A percentile compares a stretch with the other conserved stretches of the same genome.
phyloP scores from a whole-genome alignment of 371 early-diverging fungal species.

The Rhizopus stolonifer region DNA sequence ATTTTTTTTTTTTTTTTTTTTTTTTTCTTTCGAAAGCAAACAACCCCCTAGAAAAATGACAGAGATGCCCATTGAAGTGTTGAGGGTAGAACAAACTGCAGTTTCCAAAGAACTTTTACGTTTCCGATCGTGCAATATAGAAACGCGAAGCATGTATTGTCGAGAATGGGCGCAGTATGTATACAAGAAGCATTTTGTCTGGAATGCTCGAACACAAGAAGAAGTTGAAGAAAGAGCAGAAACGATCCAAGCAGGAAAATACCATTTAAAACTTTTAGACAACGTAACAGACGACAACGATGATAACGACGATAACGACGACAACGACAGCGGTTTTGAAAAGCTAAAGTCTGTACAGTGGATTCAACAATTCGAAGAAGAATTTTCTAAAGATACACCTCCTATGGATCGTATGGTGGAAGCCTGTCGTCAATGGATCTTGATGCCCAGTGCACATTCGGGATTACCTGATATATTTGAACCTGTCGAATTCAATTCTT shows the following conservation, averaged over 20 bases:
- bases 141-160: slow-evolving; percentile 74
- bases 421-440: slow-evolving; percentile 42
- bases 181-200: slow-evolving; percentile 69
- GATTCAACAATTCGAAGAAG: slow-evolving; percentile 14
- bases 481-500: slow-evolving; percentile 58
- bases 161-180: slow-evolving; percentile 85
- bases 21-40: slow-evolving; percentile 12
- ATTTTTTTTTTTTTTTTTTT: slow-evolving; percentile 7
- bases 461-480: slow-evolving; percentile 44
- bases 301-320: slow-evolving; percentile 3
- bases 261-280: slow-evolving; percentile 27
- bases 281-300: slow-evolving; percentile 14
- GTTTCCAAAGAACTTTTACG: slow-evolving; percentile 73
- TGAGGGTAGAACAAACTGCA: slow-evolving; percentile 44
- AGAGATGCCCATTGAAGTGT: slow-evolving; percentile 42
- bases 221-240: slow-evolving; percentile 27
- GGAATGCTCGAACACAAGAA: slow-evolving; percentile 50
- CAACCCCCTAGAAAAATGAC: too few relatives aligned
- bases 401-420: slow-evolving; percentile 10
- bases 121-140: slow-evolving; percentile 75
- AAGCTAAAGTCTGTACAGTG: slow-evolving; percentile 13
- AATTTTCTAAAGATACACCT: background rate
- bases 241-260: slow-evolving; percentile 27
- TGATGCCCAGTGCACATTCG: slow-evolving; percentile 39
- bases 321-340: slow-evolving; percentile 8